Percentiles rank a stretch among this genome's conserved stretches.
These are phyloP conservation scores for Cenchrus americanus DNA, from an alignment of 176 grass and related monocot species.

Conservation along the genomic window DNA sequence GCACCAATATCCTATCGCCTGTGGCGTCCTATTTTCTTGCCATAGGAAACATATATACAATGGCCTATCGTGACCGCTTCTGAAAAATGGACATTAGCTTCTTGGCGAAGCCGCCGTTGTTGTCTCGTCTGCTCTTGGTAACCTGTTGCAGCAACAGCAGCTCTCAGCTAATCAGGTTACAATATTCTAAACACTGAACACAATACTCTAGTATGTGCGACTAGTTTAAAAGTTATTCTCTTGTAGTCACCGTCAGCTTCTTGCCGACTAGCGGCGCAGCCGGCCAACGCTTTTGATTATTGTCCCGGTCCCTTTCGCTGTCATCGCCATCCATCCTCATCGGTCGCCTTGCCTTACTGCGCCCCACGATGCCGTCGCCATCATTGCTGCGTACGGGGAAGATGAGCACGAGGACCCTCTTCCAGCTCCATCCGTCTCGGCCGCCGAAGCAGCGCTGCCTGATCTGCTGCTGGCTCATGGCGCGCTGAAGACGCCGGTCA, in stretches of 20 bases:
- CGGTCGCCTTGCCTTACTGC: not conserved
- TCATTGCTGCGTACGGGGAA: conserved; percentile 10
- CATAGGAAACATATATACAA: not conserved
- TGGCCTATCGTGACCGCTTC: not conserved
- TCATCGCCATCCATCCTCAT: not conserved
- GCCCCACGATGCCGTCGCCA: not conserved
- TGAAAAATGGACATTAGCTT: conserved; percentile 17
- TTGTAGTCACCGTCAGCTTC: conserved; percentile 6
- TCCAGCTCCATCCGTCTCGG: conserved; percentile 42
- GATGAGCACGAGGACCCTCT: conserved; percentile 36
- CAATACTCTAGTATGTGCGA: too few species aligned
- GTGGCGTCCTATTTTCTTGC: too few species aligned
- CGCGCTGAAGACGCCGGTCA: not conserved
- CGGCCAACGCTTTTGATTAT: conserved; percentile 23
- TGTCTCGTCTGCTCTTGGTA: not conserved
- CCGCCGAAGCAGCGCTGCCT: conserved; percentile 29
- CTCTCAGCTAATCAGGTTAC: not conserved
- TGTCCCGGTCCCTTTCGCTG: not conserved
- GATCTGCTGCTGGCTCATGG: conserved; percentile 34
- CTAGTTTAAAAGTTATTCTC: not conserved
- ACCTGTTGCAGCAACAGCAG: not conserved
- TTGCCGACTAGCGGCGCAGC: conserved; percentile 31
- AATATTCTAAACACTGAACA: not conserved
- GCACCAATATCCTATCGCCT: too few species aligned
- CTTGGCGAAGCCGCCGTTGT: not conserved